Conservation (phyloP, 441 rosid genomes). For the Adansonia madagascariensis region DNA sequence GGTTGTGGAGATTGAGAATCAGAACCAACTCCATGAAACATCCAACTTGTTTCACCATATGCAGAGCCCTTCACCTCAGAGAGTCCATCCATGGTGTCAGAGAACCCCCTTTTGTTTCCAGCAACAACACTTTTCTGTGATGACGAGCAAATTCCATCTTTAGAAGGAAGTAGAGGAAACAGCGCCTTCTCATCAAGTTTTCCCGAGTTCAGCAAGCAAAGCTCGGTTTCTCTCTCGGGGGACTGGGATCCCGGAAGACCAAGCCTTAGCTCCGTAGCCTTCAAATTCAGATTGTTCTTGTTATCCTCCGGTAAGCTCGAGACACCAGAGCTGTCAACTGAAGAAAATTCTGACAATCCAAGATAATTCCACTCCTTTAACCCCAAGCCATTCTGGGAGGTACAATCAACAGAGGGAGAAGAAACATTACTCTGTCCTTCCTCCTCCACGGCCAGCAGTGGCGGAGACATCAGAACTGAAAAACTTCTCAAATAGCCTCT, state of each 20-base stretch:
- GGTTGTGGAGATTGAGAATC: slow-evolving; percentile 51
- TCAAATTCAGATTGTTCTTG: slow-evolving; percentile 62
- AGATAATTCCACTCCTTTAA: slow-evolving; percentile 62
- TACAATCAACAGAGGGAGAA: slow-evolving; percentile 45
- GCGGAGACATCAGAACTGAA: slow-evolving; percentile 53
- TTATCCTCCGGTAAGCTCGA: slow-evolving; percentile 43
- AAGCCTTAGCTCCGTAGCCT: slow-evolving; percentile 84
- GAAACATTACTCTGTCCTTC: slow-evolving; percentile 50
- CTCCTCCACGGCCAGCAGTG: slow-evolving; percentile 53
- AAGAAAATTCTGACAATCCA: slow-evolving; percentile 63
- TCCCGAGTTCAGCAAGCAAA: slow-evolving; percentile 48
- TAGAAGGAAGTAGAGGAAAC: slow-evolving; percentile 71
- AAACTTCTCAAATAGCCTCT: slow-evolving; percentile 28
- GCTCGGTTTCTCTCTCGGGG: slow-evolving; percentile 58
- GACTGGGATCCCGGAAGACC: slow-evolving; percentile 90
- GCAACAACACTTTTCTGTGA: slow-evolving; percentile 59
- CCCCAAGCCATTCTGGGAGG: slow-evolving; percentile 42
- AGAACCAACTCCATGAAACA: slow-evolving; percentile 52
- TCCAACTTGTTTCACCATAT: slow-evolving; percentile 67
- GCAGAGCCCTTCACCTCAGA: slow-evolving; percentile 61
- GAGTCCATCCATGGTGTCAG: slow-evolving; percentile 74
- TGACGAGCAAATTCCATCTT: slow-evolving; percentile 54
- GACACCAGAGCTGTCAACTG: slow-evolving; percentile 57
- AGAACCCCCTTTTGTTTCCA: slow-evolving; percentile 83
- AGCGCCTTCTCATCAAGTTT: slow-evolving; percentile 72